Base-by-base conservation (phyloP, 352 stramenopile genomes). In the Pythium insidiosum region DNA sequence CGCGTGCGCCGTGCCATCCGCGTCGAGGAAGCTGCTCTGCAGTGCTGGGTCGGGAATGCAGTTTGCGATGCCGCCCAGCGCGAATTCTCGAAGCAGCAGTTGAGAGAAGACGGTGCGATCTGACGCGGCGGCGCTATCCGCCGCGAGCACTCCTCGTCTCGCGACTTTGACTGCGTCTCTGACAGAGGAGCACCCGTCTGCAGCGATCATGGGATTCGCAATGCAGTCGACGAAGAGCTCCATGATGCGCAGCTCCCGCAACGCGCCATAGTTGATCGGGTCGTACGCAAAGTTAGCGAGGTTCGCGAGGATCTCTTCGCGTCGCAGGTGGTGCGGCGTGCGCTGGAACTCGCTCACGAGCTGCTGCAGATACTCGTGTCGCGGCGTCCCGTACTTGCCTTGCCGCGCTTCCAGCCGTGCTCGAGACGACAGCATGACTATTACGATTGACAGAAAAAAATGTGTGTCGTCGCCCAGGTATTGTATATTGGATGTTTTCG, bases 221-320 rank as follows among this genome's bases (percentile, higher is more conserved):
- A 19, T 39, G 34, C 34, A 73, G 45, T 88, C 75, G 24, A 90
- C 71, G 44, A 90, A 93, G 24, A 93, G 47, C 33, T 87, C 70
- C 50, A 89, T 73, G 47, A 85, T 52, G 36, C 68, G 63, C 13
- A 93, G 64, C 43, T 61, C 56, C 22, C 42, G 22, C n/a, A 90
- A 43, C 15, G 66, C 66, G 6, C 33, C 59, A 47, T 76, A 93
- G 45, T 93, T 93, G 58, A 93, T 88, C 19, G 80, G 80, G 49
- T 90, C 80, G 56, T 93, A 93, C 16, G 72, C 70, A 31, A 93
- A 93, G 30, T 93, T 93, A 49, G 71, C 77, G 24, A 93, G 48
- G 46, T 93, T 78, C 6, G 80, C 80, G 28, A 86, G 56, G 26
- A 88, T 69, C 62, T 90, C 77, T 45, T 88, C 68, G 41, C 79